Conservation (phyloP, 192 early-diverging fungal genomes). For the Tieghemiomyces parasiticus region DNA sequence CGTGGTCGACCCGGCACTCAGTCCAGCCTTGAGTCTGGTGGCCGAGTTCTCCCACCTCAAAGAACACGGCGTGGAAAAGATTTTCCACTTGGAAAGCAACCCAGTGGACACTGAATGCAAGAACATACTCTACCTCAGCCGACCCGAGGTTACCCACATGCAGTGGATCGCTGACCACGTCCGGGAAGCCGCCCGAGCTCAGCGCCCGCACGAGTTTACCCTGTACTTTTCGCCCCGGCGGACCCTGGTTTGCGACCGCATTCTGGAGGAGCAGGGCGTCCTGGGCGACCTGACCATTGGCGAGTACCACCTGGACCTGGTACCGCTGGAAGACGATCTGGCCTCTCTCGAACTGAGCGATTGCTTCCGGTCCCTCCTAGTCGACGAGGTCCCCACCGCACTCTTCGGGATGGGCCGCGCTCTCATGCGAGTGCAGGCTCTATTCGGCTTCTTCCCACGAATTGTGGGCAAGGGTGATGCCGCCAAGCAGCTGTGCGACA, state of each 20-base stretch:
- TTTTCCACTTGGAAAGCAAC: constrained; percentile 63
- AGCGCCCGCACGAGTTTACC: constrained; percentile 31
- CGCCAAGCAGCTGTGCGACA: constrained; percentile 62
- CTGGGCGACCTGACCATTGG: constrained; percentile 72
- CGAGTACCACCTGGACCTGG: constrained; percentile 79
- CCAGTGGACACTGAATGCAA: constrained; percentile 52
- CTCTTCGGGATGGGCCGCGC: constrained; percentile 29
- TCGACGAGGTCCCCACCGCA: constrained; percentile 7
- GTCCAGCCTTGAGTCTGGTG: constrained; percentile 68
- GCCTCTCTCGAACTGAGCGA: constrained; percentile 65
- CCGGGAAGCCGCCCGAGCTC: constrained; percentile 11
- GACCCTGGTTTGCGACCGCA: constrained; percentile 82
- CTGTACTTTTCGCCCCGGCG: constrained; percentile 82
- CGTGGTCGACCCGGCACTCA: constrained; percentile 73
- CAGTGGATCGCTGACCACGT: constrained; percentile 56
- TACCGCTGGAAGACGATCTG: constrained; percentile 83
- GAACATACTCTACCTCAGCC: constrained; percentile 69
- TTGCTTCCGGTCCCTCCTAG: constrained; percentile 2
- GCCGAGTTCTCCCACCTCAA: constrained; percentile 80
- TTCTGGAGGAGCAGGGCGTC: constrained; percentile 86
- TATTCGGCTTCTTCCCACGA: constrained; percentile 80
- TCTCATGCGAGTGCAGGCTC: constrained; percentile 76
- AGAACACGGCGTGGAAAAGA: constrained; percentile 94
- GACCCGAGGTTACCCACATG: constrained; percentile 67
- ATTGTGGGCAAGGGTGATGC: constrained; percentile 82